Percentiles rank a stretch among this genome's conserved stretches.
Evolutionary conservation across 2,329 filamentous ascomycete species (phyloP).

Genomic region (Clonostachys chloroleuca): DNA sequence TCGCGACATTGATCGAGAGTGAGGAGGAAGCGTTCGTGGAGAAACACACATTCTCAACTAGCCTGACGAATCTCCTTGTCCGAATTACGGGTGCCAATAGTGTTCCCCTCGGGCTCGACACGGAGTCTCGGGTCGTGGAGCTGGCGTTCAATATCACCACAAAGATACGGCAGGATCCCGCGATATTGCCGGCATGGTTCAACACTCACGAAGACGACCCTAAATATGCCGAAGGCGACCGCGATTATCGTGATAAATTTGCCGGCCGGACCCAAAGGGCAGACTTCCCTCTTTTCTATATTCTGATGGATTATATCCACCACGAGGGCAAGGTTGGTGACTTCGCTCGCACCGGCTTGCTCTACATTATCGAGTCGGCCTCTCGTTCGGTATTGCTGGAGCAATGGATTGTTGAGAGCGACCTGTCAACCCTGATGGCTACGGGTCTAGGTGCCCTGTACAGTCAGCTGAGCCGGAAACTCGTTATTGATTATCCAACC

Average conservation of each 20-base stretch:
- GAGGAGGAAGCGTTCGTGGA: conserved; percentile 95
- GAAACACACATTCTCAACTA: conserved; percentile 78
- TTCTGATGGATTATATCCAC: conserved; percentile 94
- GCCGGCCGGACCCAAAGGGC: conserved; percentile 82
- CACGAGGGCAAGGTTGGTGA: conserved; percentile 92
- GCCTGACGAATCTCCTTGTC: conserved; percentile 80
- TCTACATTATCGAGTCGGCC: conserved; percentile 94
- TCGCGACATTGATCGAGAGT: conserved; percentile 89
- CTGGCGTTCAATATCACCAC: conserved; percentile 93
- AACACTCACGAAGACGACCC: conserved; percentile 45
- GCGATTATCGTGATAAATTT: conserved; percentile 70
- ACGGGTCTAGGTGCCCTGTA: conserved; percentile 81
- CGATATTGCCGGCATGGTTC: conserved; percentile 90
- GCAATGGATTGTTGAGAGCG: conserved; percentile 95
- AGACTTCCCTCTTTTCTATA: conserved; percentile 93
- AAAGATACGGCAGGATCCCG: conserved; percentile 86
- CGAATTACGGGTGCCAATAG: conserved; percentile 72
- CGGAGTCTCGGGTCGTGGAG: conserved; percentile 86
- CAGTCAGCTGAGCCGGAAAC: conserved; percentile 66
- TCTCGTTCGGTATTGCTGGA: conserved; percentile 79
- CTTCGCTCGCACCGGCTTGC: conserved; percentile 87
- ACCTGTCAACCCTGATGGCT: conserved; percentile 94
- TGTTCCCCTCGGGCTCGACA: conserved; percentile 71
- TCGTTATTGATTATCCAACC: conserved; percentile 73
- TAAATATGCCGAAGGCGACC: conserved; percentile 12